These are phyloP conservation scores for Neurospora tetrasperma DNA, from an alignment of 495 filamentous ascomycete genomes.

Conservation along the genomic window DNA sequence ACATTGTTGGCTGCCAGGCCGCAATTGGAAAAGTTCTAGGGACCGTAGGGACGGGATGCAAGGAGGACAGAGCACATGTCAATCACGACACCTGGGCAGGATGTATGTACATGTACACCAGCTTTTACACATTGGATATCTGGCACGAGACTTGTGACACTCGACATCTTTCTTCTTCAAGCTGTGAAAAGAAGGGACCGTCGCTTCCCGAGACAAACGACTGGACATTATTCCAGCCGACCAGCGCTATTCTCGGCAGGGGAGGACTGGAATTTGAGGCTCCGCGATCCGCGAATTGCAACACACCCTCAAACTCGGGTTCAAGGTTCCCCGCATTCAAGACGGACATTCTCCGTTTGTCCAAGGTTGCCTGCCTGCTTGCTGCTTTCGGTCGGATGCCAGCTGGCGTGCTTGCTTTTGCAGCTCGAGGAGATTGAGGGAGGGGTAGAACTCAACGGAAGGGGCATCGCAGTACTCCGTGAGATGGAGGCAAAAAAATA, in stretches of 20 bases:
- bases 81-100: background rate
- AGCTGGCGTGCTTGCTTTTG: background rate
- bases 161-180: background rate
- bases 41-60: background rate
- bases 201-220: background rate
- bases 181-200: too few species aligned
- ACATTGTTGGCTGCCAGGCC: background rate
- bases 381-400: background rate
- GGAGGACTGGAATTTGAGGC: constrained; percentile 10
- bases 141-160: background rate
- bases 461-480: background rate
- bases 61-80: background rate
- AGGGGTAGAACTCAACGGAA: background rate
- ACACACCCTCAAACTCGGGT: background rate
- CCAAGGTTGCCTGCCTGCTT: background rate
- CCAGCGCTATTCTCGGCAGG: constrained; percentile 2
- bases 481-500: background rate
- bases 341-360: background rate
- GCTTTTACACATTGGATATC: background rate
- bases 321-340: background rate
- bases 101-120: too few species aligned
- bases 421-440: background rate
- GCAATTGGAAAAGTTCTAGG: background rate
- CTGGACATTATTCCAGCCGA: background rate
- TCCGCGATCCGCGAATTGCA: constrained; percentile 9